Evolutionary conservation across 2,329 filamentous ascomycete species (phyloP).

Genomic region (Alternaria atra): DNA sequence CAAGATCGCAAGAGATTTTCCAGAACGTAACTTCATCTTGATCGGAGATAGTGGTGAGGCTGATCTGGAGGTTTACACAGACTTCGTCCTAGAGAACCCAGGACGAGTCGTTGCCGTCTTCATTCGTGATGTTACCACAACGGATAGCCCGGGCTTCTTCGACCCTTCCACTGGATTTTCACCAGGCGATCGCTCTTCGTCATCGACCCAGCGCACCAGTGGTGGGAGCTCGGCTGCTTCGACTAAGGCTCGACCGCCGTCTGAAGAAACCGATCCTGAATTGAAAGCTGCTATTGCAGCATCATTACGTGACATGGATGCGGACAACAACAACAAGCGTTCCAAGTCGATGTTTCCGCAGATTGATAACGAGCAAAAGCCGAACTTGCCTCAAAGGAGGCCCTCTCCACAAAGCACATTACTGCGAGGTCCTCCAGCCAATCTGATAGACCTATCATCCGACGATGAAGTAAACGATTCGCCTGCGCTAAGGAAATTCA

Average conservation of each 20-base stretch:
- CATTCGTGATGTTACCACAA: constrained; percentile 93
- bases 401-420: constrained; percentile 26
- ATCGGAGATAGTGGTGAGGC: constrained; percentile 97
- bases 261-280: constrained; percentile 59
- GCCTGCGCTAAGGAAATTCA: constrained; percentile 32
- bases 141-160: constrained; percentile 78
- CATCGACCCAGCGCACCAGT: constrained; percentile 30
- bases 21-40: constrained; percentile 85
- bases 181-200: constrained; percentile 41
- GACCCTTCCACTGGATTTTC: constrained; percentile 65
- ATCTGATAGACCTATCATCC: constrained; percentile 60
- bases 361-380: constrained; percentile 50
- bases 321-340: constrained; percentile 49
- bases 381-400: constrained; percentile 48
- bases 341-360: constrained; percentile 43
- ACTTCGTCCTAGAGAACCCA: constrained; percentile 85
- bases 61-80: constrained; percentile 95
- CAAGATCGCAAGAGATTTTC: constrained; percentile 87
- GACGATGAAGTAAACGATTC: constrained; percentile 47
- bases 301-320: constrained; percentile 57
- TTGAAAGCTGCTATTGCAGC: constrained; percentile 59
- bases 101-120: constrained; percentile 86
- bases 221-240: constrained; percentile 18
- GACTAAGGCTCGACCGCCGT: constrained; percentile 25
- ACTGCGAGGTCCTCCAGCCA: constrained; percentile 42